Percentiles rank a stretch among this genome's conserved stretches.
phyloP scores from a whole-genome alignment of 495 filamentous ascomycete genomes.

The Xylaria palmicola region DNA sequence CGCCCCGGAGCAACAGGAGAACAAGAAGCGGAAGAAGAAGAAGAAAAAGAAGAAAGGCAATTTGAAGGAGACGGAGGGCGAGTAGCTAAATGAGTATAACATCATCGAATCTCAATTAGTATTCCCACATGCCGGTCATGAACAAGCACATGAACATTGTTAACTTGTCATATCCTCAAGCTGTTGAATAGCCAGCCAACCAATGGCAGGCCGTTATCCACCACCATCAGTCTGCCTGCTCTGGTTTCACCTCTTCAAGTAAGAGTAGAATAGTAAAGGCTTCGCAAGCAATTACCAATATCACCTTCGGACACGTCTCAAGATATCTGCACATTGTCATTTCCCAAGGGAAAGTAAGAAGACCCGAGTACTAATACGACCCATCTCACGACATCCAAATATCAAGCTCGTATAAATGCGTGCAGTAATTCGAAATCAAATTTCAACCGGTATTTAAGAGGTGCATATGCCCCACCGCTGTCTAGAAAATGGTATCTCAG shows the following conservation, averaged over 20 bases:
- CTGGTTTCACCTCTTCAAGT: not conserved
- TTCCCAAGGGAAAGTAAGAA: not conserved
- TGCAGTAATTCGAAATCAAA: too few relatives aligned
- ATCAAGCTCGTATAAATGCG: too few relatives aligned
- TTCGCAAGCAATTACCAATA: not conserved
- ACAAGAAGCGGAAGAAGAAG: slow-evolving; percentile 54
- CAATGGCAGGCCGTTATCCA: not conserved
- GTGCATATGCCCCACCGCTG: not conserved
- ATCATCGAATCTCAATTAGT: too few relatives aligned
- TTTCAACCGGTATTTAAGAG: too few relatives aligned
- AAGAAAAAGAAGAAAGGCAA: slow-evolving; percentile 41
- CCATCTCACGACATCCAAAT: too few relatives aligned
- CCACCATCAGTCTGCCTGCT: not conserved
- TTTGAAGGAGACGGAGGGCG: slow-evolving; percentile 15
- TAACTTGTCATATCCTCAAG: not conserved
- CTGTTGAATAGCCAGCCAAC: not conserved
- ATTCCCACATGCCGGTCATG: too few relatives aligned
- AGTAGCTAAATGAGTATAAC: too few relatives aligned
- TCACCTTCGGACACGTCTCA: too few relatives aligned
- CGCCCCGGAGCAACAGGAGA: slow-evolving; percentile 46
- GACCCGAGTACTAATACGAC: slow-evolving; percentile 8
- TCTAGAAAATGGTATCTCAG: slow-evolving; percentile 10
- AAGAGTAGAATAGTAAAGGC: not conserved
- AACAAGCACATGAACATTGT: not conserved
- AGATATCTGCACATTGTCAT: not conserved